Evolutionary conservation across 1,139 yeast species (phyloP).

Genomic region (Zygoascus meyerae): DNA sequence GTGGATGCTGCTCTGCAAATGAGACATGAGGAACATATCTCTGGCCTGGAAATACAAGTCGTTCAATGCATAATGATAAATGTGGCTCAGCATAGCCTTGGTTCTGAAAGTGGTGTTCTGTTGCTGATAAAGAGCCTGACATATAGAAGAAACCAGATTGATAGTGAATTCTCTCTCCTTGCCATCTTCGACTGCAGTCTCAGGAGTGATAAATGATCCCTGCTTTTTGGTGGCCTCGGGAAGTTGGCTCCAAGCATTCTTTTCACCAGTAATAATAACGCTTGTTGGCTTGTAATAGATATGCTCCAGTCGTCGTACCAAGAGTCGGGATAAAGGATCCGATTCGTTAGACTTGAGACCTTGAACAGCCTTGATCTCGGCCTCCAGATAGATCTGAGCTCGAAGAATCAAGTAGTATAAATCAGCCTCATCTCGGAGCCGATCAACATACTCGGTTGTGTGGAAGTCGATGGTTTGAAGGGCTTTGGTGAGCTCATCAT

Average conservation of each 20-base stretch:
- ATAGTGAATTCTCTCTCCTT: conserved; percentile 39
- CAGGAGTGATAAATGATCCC: conserved; percentile 34
- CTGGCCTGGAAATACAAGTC: conserved; percentile 79
- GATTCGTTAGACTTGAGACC: conserved; percentile 43
- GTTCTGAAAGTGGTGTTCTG: conserved; percentile 65
- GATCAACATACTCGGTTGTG: conserved; percentile 85
- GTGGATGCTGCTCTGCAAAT: conserved; percentile 75
- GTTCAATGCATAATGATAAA: conserved; percentile 87
- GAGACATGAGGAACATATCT: conserved; percentile 80
- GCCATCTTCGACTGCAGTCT: conserved; percentile 11
- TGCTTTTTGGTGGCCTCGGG: conserved; percentile 21
- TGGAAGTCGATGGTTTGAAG: conserved; percentile 90
- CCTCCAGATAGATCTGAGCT: conserved; percentile 80
- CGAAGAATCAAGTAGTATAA: conserved; percentile 75
- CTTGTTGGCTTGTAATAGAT: conserved; percentile 85
- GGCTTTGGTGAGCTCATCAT: conserved; percentile 88
- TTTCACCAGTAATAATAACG: conserved; percentile 65
- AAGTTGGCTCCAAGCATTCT: conserved; percentile 59
- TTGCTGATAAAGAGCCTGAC: conserved; percentile 61
- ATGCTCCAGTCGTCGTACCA: conserved; percentile 84
- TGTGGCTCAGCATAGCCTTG: conserved; percentile 77
- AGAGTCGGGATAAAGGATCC: conserved; percentile 55
- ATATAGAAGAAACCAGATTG: conserved; percentile 57
- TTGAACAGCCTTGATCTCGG: conserved; percentile 17
- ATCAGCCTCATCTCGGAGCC: conserved; percentile 80